Evolutionary conservation across 371 early-diverging fungal species (phyloP), one percentile per base, ranked within the genome.

Genomic region (Circinella minor): DNA sequence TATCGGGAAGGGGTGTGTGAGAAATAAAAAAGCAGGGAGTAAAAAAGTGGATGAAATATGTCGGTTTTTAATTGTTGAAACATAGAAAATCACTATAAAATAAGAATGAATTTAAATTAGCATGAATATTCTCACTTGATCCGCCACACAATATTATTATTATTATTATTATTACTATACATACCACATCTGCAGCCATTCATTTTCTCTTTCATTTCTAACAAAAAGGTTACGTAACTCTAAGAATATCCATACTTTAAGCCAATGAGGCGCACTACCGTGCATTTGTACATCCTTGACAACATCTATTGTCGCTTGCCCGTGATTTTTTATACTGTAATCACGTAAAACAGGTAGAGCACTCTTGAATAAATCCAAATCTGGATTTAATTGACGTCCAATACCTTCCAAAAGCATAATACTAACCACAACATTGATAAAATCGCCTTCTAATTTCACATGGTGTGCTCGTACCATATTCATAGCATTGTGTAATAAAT

Each of bases 331-430:
- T 63, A 79, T 77, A 63, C 91, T 89, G 34, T 87, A 81, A n/a
- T 89, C 83, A 43, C 94, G 77, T 55, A 95, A 75, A 17, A 94
- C 90, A 1, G 96, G 95, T 48, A 95, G 68, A 0, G 95, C 91
- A 14, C 83, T 92, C 65, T 92, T 90, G 71, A 98, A 87, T 48
- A 99, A 81, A 77, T 99, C 98, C 43, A 97, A 79, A n/a, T 94
- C 91, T 1, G 96, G 95, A 73, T 96, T 92, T 66, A 99, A 76
- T 65, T 90, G 90, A 39, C 96, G 78, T 3, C 98, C 99, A 67
- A 98, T 92, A 0, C 99, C 99, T 79, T 99, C 99, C 13, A 98
- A 74, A 55, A 97, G 80, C 83, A 97, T 86, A 71, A 96, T 92
- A 15, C 94, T 90, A 47, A 99, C 92, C 8, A 94, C 90, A 3